Evolutionary conservation across 2,329 filamentous ascomycete genomes (phyloP), one percentile per base, ranked within the genome.

Genomic region (Metarhizium robertsii): DNA sequence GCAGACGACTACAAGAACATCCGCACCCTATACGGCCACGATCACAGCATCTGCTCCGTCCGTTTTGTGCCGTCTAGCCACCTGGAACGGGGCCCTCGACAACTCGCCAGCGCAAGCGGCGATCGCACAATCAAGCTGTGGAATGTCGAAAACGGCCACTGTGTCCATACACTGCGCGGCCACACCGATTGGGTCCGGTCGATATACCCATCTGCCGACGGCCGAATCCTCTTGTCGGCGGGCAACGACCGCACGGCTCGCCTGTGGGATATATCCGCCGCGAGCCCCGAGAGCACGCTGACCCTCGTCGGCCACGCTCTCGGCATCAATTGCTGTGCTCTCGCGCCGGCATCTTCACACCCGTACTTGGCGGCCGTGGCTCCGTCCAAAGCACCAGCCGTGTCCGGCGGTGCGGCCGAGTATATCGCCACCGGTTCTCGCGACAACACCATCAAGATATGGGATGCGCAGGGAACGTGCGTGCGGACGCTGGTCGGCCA

Each of bases 1-100:
- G 81, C 84, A 47, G 88, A 95, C 67, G 89, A 94, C 57, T 96
- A 96, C 75, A 95, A 96, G 70, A 96, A 96, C 66, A 95, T 96
- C 55, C 83, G 91, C 53, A 96, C 92, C 1, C 76, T 96, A 20
- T 87, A 88, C 0, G 92, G 92, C 6, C 92, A 96, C 71, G 92
- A 96, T 64, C 92, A 96, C 69, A 94, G 87, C 61, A 89, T 96
- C 54, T 94, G 88, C 62, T 86, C 89, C 2, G 85, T 96, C 36
- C 85, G 91, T 7, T 96, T 96, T 68, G 86, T 96, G 42, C 90
- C 90, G 2, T 90, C 86, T 7, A 89, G 90, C 20, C 8, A 14
- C 14, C 13, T 1, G 13, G 13, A 40, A 40, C 0, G 14, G 13
- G 38, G 13, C 32, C 4, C 13, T 13, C 38, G 13, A 16, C 10